Evolutionary conservation across 192 early-diverging fungal species (phyloP).

Genomic region (Obelidium mucronatum): DNA sequence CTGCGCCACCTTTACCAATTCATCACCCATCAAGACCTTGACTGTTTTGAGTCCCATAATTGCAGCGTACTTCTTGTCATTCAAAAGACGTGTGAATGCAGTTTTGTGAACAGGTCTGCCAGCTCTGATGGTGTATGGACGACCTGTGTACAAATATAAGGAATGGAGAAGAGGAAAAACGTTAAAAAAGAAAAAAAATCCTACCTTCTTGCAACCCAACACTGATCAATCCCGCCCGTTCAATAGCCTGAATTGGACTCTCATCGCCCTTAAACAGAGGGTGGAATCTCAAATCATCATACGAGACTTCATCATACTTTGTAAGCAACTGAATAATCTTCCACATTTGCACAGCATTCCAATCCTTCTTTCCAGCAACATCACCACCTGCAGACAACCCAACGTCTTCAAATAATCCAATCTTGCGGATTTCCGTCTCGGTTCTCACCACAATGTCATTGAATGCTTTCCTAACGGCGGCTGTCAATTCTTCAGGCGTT

Average conservation of each 20-base stretch:
- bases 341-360: constrained; percentile 95
- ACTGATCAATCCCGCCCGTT: constrained; percentile 87
- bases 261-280: constrained; percentile 89
- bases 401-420: constrained; percentile 76
- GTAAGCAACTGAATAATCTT: constrained; percentile 77
- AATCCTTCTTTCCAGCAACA: constrained; percentile 57
- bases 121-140: constrained; percentile 79
- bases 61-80: constrained; percentile 74
- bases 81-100: constrained; percentile 79
- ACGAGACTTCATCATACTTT: constrained; percentile 68
- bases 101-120: constrained; percentile 84
- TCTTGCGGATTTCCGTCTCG: constrained; percentile 87
- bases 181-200: constrained; percentile 6
- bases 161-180: neutral
- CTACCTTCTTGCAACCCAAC: constrained; percentile 76
- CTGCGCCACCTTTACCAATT: constrained; percentile 45
- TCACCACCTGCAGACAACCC: neutral
- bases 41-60: constrained; percentile 73
- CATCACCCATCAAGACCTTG: constrained; percentile 43
- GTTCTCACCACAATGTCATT: constrained; percentile 82
- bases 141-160: constrained; percentile 56
- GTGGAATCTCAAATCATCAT: constrained; percentile 82
- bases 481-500: constrained; percentile 19
- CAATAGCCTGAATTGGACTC: constrained; percentile 82
- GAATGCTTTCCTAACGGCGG: constrained; percentile 66